phyloP scores from a whole-genome alignment of 2,329 filamentous ascomycete genomes.

The Lasiodiplodia citricola region DNA sequence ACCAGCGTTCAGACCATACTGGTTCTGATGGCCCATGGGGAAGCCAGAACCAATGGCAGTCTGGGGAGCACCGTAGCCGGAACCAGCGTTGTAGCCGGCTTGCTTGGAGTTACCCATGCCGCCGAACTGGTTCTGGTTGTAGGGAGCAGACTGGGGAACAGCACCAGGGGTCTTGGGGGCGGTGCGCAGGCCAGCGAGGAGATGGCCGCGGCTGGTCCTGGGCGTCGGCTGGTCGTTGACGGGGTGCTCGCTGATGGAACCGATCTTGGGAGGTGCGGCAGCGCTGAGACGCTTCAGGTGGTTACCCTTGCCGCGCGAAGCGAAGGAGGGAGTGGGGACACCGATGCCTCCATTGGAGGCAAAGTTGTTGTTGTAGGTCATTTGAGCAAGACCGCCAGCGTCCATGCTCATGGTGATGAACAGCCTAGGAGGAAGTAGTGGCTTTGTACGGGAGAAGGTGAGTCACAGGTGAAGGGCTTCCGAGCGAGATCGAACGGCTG shows the following conservation, averaged over 20 bases:
- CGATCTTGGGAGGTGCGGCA: constrained; percentile 73
- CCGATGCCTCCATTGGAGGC: constrained; percentile 70
- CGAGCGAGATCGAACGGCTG: constrained; percentile 24
- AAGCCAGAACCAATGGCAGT: constrained; percentile 64
- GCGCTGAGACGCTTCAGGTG: constrained; percentile 87
- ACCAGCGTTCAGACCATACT: constrained; percentile 53
- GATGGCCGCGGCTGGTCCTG: constrained; percentile 90
- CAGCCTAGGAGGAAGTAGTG: constrained; percentile 38
- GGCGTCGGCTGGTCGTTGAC: constrained; percentile 74
- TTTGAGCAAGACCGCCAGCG: constrained; percentile 99
- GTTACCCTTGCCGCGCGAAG: constrained; percentile 82
- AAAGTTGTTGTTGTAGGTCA: constrained; percentile 78
- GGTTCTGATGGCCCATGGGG: constrained; percentile 49
- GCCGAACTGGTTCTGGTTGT: constrained; percentile 57
- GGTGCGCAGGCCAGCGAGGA: constrained; percentile 90
- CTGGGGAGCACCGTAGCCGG: constrained; percentile 57
- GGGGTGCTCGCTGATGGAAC: constrained; percentile 63
- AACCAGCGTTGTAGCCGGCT: constrained; percentile 41
- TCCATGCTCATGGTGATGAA: constrained; percentile 67
- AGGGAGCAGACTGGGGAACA: constrained; percentile 65
- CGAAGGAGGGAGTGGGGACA: constrained; percentile 79
- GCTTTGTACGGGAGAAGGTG: constrained; percentile 34
- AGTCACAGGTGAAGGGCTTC: neutral
- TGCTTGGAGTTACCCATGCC: constrained; percentile 41
- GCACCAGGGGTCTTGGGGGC: constrained; percentile 84